Percentiles rank a stretch among this genome's conserved stretches.
These are phyloP conservation scores for Boletus semigastroideus DNA, from an alignment of 1,284 basidiomycete species.

Conservation along the genomic window DNA sequence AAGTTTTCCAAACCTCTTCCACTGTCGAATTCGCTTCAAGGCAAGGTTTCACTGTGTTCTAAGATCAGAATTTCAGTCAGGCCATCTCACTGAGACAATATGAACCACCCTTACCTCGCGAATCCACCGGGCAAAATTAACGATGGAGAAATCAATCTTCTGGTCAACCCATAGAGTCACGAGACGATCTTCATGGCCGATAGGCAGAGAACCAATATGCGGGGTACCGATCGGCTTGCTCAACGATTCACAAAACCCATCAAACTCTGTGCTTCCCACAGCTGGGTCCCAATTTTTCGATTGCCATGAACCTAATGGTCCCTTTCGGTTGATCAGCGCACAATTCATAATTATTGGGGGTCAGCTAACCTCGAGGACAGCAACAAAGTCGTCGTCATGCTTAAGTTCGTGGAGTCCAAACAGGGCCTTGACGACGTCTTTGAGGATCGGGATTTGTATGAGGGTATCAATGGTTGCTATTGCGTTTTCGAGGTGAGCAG, in stretches of 20 bases:
- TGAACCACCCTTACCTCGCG: constrained; percentile 49
- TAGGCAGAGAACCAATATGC: constrained; percentile 35
- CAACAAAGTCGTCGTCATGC: constrained; percentile 79
- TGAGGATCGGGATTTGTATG: constrained; percentile 47
- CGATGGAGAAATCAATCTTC: constrained; percentile 54
- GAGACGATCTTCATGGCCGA: constrained; percentile 44
- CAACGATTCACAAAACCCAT: constrained; percentile 70
- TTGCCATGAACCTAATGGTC: constrained; percentile 58
- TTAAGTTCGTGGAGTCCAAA: constrained; percentile 71
- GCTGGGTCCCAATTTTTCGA: constrained; percentile 76
- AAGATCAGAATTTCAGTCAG: background rate
- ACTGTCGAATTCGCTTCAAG: constrained; percentile 45
- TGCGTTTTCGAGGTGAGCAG: constrained; percentile 64
- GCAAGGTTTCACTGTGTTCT: constrained; percentile 66
- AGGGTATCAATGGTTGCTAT: constrained; percentile 65
- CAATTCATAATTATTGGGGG: background rate
- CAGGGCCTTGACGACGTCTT: constrained; percentile 57
- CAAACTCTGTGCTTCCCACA: constrained; percentile 60
- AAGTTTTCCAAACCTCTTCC: constrained; percentile 52
- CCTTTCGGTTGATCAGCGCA: constrained; percentile 24
- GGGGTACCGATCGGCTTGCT: constrained; percentile 42
- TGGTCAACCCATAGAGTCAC: constrained; percentile 44
- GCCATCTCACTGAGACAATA: background rate
- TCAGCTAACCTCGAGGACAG: constrained; percentile 55
- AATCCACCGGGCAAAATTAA: constrained; percentile 80